Evolutionary conservation across 83 land plant genomes (phyloP), one percentile per base, ranked within the genome.

Genomic region (Picea engelmannii): DNA sequence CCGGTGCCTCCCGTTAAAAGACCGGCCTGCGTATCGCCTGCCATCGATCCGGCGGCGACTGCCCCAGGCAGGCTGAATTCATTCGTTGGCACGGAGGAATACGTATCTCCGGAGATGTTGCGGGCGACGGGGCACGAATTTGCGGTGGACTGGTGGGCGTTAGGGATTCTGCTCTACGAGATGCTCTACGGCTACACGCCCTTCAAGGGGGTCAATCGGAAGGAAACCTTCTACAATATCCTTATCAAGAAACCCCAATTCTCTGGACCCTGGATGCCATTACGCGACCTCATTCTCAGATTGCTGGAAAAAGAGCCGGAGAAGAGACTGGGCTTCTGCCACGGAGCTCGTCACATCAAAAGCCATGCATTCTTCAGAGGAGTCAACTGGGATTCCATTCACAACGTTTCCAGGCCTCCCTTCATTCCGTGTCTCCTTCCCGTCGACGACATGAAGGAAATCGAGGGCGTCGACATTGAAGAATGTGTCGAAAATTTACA

Each of bases 41-140:
- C 69, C 66, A 42, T 38, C 42, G 65, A 74, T 83, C 49, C 24
- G 62, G 61, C 0, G 61, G 79, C 18, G 0, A 12, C 47, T 35
- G 35, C 40, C 62, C 84, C 86, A 27, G 90, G 86, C 62, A 62
- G 85, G 71, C 84, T 88, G 23, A 79, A 86, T 82, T 92, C 88
- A 49, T 90, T 94, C 83, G 94, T 88, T 65, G 96, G 96, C 0
- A 94, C 96, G 49, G 94, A 91, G 78, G 96, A 94, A 86, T 93
- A 93, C 85, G 92, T 93, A 47, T 80, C 96, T 25, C 96, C 96
- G 69, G 96, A 94, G 89, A 85, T 94, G 21, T 81, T 94, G 5
- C 60, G 86, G 0, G n/a, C n/a, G n/a, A n/a, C n/a, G n/a, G n/a
- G n/a, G n/a, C 96, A 85, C 15, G 85, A 85, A 16, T 71, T 44